Conservation (phyloP, 495 filamentous ascomycete species). For the Penicillium chermesinum region DNA sequence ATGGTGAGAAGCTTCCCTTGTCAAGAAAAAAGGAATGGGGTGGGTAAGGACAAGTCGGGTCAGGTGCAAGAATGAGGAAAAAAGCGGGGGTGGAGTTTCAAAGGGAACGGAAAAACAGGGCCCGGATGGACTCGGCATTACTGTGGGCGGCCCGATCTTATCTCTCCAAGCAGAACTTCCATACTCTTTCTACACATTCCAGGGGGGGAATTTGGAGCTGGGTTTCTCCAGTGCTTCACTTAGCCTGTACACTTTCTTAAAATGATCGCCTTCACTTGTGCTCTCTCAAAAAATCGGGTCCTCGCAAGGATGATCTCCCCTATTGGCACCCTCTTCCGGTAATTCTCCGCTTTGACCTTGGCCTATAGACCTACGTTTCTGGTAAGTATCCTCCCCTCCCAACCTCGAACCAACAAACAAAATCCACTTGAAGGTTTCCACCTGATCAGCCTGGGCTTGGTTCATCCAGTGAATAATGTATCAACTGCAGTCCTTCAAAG, state of each 20-base stretch:
- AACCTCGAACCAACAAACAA: no score
- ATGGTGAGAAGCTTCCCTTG: conserved; percentile 14
- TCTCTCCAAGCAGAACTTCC: no score
- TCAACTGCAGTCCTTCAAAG: no score
- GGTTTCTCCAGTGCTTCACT: no score
- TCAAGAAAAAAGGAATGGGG: not conserved
- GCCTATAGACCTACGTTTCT: conserved; percentile 14
- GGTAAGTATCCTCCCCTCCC: no score
- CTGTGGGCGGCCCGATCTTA: conserved; percentile 37
- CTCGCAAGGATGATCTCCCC: not conserved
- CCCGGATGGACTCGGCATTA: conserved; percentile 42
- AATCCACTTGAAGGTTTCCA: not conserved
- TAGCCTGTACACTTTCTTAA: no score
- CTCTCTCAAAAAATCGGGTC: not conserved
- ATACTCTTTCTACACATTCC: no score
- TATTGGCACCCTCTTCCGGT: conserved; percentile 15
- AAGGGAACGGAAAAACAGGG: conserved; percentile 36
- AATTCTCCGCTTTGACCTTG: conserved; percentile 1
- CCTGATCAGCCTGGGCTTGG: not conserved
- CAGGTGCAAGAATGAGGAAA: conserved; percentile 14
- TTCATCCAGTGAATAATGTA: no score
- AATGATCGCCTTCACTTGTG: no score
- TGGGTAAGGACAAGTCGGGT: conserved; percentile 3
- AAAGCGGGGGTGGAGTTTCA: conserved; percentile 6
- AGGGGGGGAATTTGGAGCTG: no score